phyloP scores from a whole-genome alignment of 2,329 filamentous ascomycete species.

The Pseudocercospora fijiensis region DNA sequence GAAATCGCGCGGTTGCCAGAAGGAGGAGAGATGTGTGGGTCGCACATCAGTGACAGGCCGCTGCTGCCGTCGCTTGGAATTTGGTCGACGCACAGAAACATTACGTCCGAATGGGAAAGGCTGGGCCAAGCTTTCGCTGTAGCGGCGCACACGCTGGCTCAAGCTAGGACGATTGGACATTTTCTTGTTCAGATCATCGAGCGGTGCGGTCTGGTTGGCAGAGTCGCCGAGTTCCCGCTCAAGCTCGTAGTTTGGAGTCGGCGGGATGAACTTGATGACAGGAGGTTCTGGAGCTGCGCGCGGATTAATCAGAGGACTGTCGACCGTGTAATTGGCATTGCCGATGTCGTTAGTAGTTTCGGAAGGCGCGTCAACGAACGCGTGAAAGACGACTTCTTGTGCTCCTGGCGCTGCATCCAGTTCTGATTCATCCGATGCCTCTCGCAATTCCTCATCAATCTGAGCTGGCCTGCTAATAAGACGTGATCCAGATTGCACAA shows the following conservation, averaged over 20 bases:
- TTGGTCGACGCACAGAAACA: constrained; percentile 21
- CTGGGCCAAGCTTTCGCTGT: constrained; percentile 47
- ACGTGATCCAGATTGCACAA: constrained; percentile 55
- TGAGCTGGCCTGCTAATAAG: neutral
- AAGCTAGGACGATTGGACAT: constrained; percentile 42
- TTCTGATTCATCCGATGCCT: neutral
- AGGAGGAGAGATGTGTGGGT: constrained; percentile 53
- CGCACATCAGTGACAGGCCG: constrained; percentile 25
- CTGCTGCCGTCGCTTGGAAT: neutral
- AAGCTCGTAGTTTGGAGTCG: constrained; percentile 51
- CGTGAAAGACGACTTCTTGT: constrained; percentile 20
- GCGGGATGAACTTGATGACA: constrained; percentile 55
- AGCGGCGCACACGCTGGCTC: constrained; percentile 46
- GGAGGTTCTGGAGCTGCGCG: constrained; percentile 59
- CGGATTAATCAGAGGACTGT: constrained; percentile 60
- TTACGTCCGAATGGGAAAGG: constrained; percentile 41
- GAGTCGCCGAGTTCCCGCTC: constrained; percentile 41
- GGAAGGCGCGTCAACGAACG: constrained; percentile 18
- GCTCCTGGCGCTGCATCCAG: constrained; percentile 12
- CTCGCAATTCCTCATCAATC: constrained; percentile 6
- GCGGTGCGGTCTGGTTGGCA: neutral
- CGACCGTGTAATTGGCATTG: constrained; percentile 38
- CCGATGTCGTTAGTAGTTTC: constrained; percentile 13
- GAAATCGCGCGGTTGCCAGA: constrained; percentile 64
- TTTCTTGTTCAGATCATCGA: constrained; percentile 7